Conservation (phyloP, 2,329 filamentous ascomycete genomes). For the Stylonectria norvegica region DNA sequence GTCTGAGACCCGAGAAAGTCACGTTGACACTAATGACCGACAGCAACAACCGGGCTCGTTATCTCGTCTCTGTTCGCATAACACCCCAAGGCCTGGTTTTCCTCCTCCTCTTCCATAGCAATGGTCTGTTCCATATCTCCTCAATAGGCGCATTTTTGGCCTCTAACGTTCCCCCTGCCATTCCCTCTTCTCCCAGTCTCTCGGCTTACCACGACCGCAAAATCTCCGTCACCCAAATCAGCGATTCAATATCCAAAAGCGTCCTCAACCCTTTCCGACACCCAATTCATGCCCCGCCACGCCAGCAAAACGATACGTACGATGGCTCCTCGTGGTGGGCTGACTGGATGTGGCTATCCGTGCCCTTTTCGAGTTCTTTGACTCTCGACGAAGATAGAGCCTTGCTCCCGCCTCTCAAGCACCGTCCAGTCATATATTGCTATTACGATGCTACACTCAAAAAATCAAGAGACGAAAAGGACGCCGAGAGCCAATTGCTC, state of each 20-base stretch:
- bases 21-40: too few relatives aligned
- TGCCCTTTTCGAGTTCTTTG: conserved; percentile 77
- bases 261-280: conserved; percentile 65
- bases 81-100: too few relatives aligned
- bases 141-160: too few relatives aligned
- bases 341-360: conserved; percentile 83
- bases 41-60: too few relatives aligned
- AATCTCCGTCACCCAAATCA: conserved; percentile 45
- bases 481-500: conserved; percentile 75
- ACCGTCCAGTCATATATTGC: conserved; percentile 77
- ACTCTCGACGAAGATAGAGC: conserved; percentile 78
- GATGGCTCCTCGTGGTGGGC: conserved; percentile 81
- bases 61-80: too few relatives aligned
- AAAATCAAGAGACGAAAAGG: conserved; percentile 60
- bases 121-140: too few relatives aligned
- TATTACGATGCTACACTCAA: conserved; percentile 73
- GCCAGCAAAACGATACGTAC: conserved; percentile 74
- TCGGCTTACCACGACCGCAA: conserved; percentile 36
- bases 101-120: background rate
- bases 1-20: too few relatives aligned
- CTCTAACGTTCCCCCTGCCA: conserved; percentile 46
- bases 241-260: conserved; percentile 43
- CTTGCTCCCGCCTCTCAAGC: conserved; percentile 71
- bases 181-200: conserved; percentile 48
- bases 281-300: conserved; percentile 66